Percentiles rank a stretch among this genome's conserved stretches.
These are phyloP conservation scores for Casuarina equisetifolia DNA, from an alignment of 306 rosid genomes.

Conservation along the genomic window DNA sequence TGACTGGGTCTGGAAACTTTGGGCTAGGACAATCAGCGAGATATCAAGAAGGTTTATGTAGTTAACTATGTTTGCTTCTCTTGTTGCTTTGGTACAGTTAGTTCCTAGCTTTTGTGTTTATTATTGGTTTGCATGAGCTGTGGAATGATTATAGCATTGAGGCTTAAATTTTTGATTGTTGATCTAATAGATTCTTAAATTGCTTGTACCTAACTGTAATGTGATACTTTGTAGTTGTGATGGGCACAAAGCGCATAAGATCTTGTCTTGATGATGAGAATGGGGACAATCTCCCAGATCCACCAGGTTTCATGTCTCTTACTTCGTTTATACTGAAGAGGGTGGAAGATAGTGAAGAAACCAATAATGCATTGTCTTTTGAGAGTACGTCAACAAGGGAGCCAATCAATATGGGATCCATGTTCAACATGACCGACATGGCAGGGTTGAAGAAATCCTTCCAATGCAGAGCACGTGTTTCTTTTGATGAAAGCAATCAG, in stretches of 20 bases:
- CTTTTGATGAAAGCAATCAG: conserved; percentile 35
- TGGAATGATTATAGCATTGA: not conserved
- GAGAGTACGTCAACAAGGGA: conserved; percentile 32
- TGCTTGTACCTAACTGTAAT: conserved; percentile 8
- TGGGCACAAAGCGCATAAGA: conserved; percentile 29
- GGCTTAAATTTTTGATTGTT: not conserved
- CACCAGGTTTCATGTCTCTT: conserved; percentile 71
- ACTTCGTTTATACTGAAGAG: conserved; percentile 61
- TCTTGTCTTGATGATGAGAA: conserved; percentile 20
- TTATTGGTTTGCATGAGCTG: not conserved
- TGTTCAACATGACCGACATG: conserved; percentile 28
- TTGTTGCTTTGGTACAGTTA: conserved; percentile 2
- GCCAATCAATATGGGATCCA: conserved; percentile 23
- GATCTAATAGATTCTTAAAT: not conserved
- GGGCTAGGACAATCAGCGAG: conserved; percentile 2
- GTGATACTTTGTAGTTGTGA: conserved; percentile 24
- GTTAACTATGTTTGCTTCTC: not conserved
- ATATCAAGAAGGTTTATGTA: not conserved
- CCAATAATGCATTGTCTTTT: conserved; percentile 23
- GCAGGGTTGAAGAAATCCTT: conserved; percentile 23
- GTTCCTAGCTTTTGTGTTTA: not conserved
- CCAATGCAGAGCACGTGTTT: conserved; percentile 61
- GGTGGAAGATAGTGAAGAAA: conserved; percentile 39
- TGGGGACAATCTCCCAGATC: conserved; percentile 38
- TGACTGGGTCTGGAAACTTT: not conserved